Base-by-base conservation (phyloP, 495 filamentous ascomycete species). In the Trichoderma orchidacearum region DNA sequence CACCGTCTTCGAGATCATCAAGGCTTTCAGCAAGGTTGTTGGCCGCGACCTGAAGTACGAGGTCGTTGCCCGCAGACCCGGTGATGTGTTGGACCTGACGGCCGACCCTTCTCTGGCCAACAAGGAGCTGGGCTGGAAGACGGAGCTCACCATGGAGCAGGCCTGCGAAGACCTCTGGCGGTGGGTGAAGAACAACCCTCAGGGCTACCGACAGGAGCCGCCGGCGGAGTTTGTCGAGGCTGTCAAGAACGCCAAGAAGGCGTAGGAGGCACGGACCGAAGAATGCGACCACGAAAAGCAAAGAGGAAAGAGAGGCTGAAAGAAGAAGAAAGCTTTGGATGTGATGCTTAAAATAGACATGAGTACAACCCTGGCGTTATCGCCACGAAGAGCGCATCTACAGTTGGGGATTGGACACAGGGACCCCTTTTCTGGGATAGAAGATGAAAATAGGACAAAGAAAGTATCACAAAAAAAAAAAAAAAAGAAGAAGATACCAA, bases 1-100 rank as follows among this genome's bases (percentile, higher is more conserved):
- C 70, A 97, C 94, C 11, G 93, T 98, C 31, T 92, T 89, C 70
- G 90, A 98, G 65, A 98, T 98, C 81, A 85, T 98, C 80, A 87
- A 87, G 56, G 89, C 94, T 58, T 98, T 98, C 76, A 87, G 83
- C 66, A 71, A 79, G 32, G 88, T 89, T 30, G 89, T 96, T 28
- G 92, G 93, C 55, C 82, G 80, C 36, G 82, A 92, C 56, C 77
- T 97, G 21, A 82, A 87, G 29, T 97, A 96, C 73, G 78, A 96
- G 65, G 86, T 96, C 35, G 90, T 85, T 8, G 83, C 78, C 23
- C 80, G 94, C 61, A 80, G 93, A 66, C 80, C 81, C 51, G 93
- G 93, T 51, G 93, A 98, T 66, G 93, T 98, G 25, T 73, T 98
- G 45, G 87, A 98, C 75, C 80, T 98, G 17, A 98, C 93, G 29